A percentile compares a stretch with the other conserved stretches of the same genome.
These are phyloP conservation scores for Phaeomoniella chlamydospora DNA, from an alignment of 2,329 filamentous ascomycete genomes.

Conservation along the genomic window DNA sequence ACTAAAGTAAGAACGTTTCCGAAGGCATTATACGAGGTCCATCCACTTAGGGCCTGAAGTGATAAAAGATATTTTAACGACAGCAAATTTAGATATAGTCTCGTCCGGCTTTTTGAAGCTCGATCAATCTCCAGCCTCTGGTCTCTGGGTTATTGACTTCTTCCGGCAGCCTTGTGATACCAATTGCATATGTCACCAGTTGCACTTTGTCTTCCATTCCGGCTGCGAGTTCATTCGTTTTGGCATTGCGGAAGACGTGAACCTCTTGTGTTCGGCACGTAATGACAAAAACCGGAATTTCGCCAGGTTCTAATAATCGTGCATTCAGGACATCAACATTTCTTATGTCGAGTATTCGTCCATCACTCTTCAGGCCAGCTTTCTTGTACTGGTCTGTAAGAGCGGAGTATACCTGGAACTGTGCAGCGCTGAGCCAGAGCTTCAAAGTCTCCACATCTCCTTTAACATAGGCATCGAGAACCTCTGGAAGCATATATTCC, in stretches of 20 bases:
- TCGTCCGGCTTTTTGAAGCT: conserved; percentile 94
- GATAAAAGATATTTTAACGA: too few species aligned
- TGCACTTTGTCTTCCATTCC: conserved; percentile 99
- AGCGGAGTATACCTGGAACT: conserved; percentile 95
- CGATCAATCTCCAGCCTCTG: conserved; percentile 89
- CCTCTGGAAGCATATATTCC: conserved; percentile 95
- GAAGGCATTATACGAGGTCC: too few species aligned
- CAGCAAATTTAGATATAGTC: conserved; percentile 79
- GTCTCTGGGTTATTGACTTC: conserved; percentile 97
- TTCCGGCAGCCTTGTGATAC: conserved; percentile 82
- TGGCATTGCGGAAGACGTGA: conserved; percentile 87
- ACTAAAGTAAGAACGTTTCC: too few species aligned
- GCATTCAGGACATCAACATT: conserved; percentile 60
- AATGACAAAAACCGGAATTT: conserved; percentile 80
- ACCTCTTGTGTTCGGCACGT: conserved; percentile 95
- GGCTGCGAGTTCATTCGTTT: conserved; percentile 76
- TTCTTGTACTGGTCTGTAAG: conserved; percentile 91
- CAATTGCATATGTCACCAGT: conserved; percentile 94
- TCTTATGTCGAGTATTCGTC: conserved; percentile 86
- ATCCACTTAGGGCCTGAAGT: too few species aligned
- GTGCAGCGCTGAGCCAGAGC: conserved; percentile 88
- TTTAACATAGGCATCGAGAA: conserved; percentile 95
- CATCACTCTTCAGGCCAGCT: conserved; percentile 85
- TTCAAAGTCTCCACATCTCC: conserved; percentile 82
- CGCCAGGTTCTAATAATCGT: conserved; percentile 31